Evolutionary conservation across 1,284 basidiomycete species (phyloP).

Genomic region (Schizophyllum amplum): DNA sequence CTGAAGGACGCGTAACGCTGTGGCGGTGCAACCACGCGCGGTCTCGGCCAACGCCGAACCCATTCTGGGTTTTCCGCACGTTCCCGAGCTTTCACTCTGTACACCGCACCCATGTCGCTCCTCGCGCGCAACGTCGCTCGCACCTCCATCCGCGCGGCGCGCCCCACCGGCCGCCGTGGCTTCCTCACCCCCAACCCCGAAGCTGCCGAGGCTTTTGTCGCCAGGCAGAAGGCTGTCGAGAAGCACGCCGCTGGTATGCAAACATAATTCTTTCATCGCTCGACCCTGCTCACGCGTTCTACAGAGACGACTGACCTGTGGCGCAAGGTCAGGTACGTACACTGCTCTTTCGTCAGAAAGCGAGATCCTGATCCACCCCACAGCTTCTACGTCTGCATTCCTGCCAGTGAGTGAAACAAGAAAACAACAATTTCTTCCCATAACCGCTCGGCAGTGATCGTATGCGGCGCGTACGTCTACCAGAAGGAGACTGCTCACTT

Average conservation of each 20-base stretch:
- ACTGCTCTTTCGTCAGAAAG: background rate
- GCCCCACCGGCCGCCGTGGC: constrained; percentile 18
- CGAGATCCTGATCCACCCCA: background rate
- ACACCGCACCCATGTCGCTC: constrained; percentile 40
- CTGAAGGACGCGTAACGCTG: constrained; percentile 22
- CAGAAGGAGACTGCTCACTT: constrained; percentile 70
- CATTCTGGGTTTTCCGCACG: constrained; percentile 12
- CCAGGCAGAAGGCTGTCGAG: constrained; percentile 49
- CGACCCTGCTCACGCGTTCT: constrained; percentile 7
- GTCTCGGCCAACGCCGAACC: constrained; percentile 5
- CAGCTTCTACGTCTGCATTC: constrained; percentile 71
- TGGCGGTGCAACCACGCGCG: constrained; percentile 15
- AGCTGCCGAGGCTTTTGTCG: constrained; percentile 37
- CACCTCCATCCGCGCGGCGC: constrained; percentile 26
- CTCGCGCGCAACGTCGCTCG: constrained; percentile 40
- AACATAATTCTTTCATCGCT: background rate
- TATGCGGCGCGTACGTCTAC: constrained; percentile 63
- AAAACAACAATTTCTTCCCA: background rate
- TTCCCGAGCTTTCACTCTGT: constrained; percentile 10
- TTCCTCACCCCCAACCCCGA: constrained; percentile 25
- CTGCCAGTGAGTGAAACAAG: constrained; percentile 46
- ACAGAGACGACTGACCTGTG: constrained; percentile 71
- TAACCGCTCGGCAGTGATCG: constrained; percentile 39
- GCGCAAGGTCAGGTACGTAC: constrained; percentile 73
- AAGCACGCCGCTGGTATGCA: constrained; percentile 62